Conservation (phyloP, 495 filamentous ascomycete genomes). For the Neurospora sp. region DNA sequence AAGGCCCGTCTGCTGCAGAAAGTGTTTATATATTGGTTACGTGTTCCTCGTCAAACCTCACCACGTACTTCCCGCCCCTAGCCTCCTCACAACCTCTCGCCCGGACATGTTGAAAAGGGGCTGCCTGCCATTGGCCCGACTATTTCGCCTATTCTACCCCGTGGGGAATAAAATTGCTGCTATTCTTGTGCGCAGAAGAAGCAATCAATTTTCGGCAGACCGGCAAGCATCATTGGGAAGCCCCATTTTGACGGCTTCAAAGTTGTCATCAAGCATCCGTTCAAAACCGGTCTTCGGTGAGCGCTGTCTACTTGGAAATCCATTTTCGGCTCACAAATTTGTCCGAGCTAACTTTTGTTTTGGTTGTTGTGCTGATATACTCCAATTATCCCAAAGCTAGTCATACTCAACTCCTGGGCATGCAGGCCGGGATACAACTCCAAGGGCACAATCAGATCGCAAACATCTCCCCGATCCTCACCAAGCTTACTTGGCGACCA, state of each 20-base stretch:
- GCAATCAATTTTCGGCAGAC: conserved; percentile 11
- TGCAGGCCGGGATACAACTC: conserved; percentile 4
- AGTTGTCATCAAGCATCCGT: neutral
- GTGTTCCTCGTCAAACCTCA: conserved; percentile 16
- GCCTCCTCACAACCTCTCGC: conserved; percentile 6
- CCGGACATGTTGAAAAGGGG: conserved; percentile 7
- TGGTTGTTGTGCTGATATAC: neutral
- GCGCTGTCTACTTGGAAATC: neutral
- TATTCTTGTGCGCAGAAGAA: conserved; percentile 18
- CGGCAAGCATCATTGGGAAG: conserved; percentile 8
- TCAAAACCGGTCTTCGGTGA: neutral
- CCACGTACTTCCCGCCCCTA: conserved; percentile 8
- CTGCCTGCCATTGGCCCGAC: conserved; percentile 13
- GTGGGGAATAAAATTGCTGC: conserved; percentile 16
- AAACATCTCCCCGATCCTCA: neutral
- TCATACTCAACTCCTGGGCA: neutral
- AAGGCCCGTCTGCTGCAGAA: conserved; percentile 7
- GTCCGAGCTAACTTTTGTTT: neutral
- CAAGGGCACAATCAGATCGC: neutral
- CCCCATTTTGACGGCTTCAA: neutral
- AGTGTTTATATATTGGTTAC: conserved; percentile 26
- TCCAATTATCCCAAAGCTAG: neutral
- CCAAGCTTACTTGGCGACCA: neutral
- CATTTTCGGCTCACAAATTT: neutral
- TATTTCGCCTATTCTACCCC: conserved; percentile 7